These are phyloP conservation scores for Emmonsiellopsis sp. DNA, from an alignment of 2,329 filamentous ascomycete genomes.

Conservation along the genomic window DNA sequence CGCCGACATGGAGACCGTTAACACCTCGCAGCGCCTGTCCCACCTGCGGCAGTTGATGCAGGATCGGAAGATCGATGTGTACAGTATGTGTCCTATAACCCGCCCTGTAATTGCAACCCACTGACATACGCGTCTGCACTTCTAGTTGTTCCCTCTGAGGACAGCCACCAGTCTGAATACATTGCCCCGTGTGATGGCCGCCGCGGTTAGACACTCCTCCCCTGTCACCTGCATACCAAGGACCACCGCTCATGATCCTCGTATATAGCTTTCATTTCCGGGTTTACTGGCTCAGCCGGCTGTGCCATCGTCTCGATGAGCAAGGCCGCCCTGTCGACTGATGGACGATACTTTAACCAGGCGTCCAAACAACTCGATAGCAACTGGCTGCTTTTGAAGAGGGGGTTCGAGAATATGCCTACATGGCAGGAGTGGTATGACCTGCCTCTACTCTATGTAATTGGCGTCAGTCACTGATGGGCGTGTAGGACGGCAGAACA, in stretches of 20 bases:
- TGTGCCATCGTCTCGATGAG: slow-evolving; percentile 80
- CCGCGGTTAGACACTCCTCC: slow-evolving; percentile 46
- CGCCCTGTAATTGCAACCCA: slow-evolving; percentile 9
- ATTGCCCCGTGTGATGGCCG: slow-evolving; percentile 92
- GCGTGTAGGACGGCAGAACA: slow-evolving; percentile 59
- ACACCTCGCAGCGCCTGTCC: slow-evolving; percentile 68
- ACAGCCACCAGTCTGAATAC: slow-evolving; percentile 96
- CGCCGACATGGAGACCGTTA: slow-evolving; percentile 64
- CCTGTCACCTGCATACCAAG: neutral
- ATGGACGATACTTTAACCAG: slow-evolving; percentile 97
- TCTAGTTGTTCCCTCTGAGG: slow-evolving; percentile 88
- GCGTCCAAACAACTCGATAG: slow-evolving; percentile 79
- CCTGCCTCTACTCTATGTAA: neutral
- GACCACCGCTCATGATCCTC: slow-evolving; percentile 3
- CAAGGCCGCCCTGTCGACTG: slow-evolving; percentile 84
- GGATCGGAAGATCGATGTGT: slow-evolving; percentile 77
- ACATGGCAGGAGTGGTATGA: slow-evolving; percentile 93
- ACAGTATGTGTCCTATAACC: slow-evolving; percentile 54
- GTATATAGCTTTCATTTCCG: slow-evolving; percentile 66
- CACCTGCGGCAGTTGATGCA: slow-evolving; percentile 79
- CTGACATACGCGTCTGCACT: slow-evolving; percentile 28
- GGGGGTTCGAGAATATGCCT: slow-evolving; percentile 84
- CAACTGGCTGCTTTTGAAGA: slow-evolving; percentile 89
- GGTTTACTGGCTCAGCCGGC: slow-evolving; percentile 90
- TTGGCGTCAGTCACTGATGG: slow-evolving; percentile 13